These are phyloP conservation scores for Penicillium roqueforti DNA, from an alignment of 495 filamentous ascomycete species.

Conservation along the genomic window DNA sequence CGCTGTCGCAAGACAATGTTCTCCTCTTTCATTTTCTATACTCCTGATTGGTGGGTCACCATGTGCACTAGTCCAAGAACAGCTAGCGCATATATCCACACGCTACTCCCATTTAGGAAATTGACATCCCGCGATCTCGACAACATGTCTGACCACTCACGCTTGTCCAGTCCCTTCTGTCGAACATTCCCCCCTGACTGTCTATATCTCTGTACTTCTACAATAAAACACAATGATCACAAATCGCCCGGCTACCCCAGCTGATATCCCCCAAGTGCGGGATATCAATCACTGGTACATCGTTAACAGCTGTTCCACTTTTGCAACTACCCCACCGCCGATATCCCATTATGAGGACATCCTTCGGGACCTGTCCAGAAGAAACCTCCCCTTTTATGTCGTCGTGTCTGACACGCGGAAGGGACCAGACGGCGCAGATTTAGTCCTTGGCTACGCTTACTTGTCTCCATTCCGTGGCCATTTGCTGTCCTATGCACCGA, in stretches of 20 bases:
- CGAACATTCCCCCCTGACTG: not conserved
- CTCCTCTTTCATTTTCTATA: not conserved
- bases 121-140: not conserved
- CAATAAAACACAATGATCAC: conserved; percentile 6
- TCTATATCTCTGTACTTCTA: not conserved
- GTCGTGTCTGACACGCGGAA: conserved; percentile 12
- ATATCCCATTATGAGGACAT: conserved; percentile 16
- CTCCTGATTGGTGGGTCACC: not conserved
- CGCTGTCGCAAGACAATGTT: not conserved
- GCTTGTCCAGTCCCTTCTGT: not conserved
- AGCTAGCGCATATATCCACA: not conserved
- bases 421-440: conserved; percentile 1
- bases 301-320: conserved; percentile 26
- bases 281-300: conserved; percentile 32
- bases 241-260: conserved; percentile 15
- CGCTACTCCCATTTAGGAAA: not conserved
- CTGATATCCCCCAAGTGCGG: conserved; percentile 25
- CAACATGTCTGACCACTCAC: conserved; percentile 1
- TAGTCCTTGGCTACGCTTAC: conserved; percentile 29
- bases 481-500: conserved; percentile 27
- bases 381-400: conserved; percentile 28
- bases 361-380: conserved; percentile 13
- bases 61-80: not conserved
- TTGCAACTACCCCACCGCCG: conserved; percentile 20
- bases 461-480: conserved; percentile 24